Conservation (phyloP, 176 grass and related monocot genomes). For the Poa annua region DNA sequence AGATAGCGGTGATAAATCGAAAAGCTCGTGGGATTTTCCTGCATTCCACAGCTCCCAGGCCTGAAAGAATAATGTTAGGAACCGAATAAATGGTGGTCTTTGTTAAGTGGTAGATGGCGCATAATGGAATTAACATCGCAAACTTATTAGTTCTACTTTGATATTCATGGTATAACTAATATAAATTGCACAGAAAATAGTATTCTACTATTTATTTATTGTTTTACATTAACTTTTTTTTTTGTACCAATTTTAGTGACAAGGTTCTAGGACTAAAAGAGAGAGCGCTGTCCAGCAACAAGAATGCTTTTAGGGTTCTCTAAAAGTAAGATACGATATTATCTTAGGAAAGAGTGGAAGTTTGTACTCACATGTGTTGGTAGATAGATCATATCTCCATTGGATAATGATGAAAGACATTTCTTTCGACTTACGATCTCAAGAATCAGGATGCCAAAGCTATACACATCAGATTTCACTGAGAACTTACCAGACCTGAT, state of each 20-base stretch:
- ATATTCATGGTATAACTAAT: background rate
- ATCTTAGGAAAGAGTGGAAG: background rate
- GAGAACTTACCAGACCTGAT: conserved; percentile 17
- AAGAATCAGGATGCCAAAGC: conserved; percentile 36
- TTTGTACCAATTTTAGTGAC: background rate
- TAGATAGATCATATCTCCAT: background rate
- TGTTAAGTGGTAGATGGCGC: background rate
- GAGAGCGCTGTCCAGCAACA: background rate
- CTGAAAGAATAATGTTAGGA: conserved; percentile 14
- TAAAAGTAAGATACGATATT: background rate
- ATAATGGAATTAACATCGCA: background rate
- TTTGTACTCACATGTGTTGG: conserved; percentile 1
- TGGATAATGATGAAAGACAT: background rate
- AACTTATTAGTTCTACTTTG: background rate
- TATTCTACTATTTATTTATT: background rate
- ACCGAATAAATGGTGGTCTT: background rate
- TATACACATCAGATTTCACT: conserved; percentile 34
- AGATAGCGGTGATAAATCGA: background rate
- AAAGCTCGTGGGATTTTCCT: background rate
- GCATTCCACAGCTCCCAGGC: conserved; percentile 24
- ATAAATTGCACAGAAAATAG: background rate
- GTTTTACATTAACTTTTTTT: background rate
- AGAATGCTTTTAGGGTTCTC: background rate
- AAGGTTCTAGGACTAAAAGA: background rate
- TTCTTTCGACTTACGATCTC: conserved; percentile 32